These are phyloP conservation scores for Phytophthora aleatoria DNA, from an alignment of 352 stramenopile species.

Conservation along the genomic window DNA sequence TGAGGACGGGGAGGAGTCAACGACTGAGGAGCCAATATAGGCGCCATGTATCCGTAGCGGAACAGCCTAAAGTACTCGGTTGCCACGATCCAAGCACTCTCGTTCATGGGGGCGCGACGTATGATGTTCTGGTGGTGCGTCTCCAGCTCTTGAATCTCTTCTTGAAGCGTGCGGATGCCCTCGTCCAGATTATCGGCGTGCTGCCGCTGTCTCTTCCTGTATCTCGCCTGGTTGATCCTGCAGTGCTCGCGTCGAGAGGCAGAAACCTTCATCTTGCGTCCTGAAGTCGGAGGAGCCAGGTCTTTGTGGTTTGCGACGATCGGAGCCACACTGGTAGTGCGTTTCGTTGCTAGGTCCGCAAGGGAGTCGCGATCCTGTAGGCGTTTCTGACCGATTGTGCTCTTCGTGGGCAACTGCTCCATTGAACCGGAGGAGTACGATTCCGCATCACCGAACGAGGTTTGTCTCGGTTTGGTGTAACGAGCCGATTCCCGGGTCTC, in stretches of 20 bases:
- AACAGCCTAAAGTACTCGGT: conserved; percentile 29
- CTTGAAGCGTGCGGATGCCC: neutral
- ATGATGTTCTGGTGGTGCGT: conserved; percentile 6
- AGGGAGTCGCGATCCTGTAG: conserved; percentile 5
- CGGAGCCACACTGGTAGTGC: neutral
- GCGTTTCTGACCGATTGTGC: neutral
- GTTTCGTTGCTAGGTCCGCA: neutral
- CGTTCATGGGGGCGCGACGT: conserved; percentile 1
- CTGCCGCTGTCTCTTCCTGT: conserved; percentile 19
- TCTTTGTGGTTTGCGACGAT: neutral
- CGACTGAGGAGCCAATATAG: conserved; percentile 2
- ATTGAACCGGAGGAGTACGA: neutral
- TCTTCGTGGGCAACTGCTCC: neutral
- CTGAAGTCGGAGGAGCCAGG: neutral
- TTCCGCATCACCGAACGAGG: neutral
- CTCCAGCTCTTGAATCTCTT: conserved; percentile 20
- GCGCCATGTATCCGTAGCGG: conserved; percentile 18
- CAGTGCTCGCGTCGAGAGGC: conserved; percentile 18
- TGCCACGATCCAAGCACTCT: conserved; percentile 25
- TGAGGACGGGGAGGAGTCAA: neutral
- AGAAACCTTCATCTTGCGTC: conserved; percentile 8
- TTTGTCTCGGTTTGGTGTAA: conserved; percentile 9
- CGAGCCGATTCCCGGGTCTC: neutral
- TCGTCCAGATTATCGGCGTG: conserved; percentile 6
- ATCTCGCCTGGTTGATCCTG: conserved; percentile 25